Base-by-base conservation (phyloP, 768 basidiomycete genomes). In the Rhodocollybia butyracea region DNA sequence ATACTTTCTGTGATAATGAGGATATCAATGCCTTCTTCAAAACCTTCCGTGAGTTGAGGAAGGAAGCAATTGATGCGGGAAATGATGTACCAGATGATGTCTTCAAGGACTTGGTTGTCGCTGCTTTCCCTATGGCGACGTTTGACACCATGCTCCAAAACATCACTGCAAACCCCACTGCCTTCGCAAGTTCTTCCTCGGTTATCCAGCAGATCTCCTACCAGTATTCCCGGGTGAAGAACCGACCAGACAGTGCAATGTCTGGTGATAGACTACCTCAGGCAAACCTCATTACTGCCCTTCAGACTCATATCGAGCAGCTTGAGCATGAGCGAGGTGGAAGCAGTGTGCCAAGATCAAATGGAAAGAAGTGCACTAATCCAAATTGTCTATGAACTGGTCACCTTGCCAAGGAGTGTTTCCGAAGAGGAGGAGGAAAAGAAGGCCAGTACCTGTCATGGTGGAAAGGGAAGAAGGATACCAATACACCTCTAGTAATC, bases 61-160 rank as follows among this genome's bases (percentile, higher is more conserved):
- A 34, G 15, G 12, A 15, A 11, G 47, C 47, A 5, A 31, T 31
- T 21, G 47, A 50, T 10, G 30, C 29, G 30, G 47, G 47, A 8
- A 50, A 50, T 21, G 32, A 50, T 5, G 29, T 30, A 4, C 13
- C 22, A 15, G 47, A 50, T 34, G 8, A 5, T 21, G 13, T 21
- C 8, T 31, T 34, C 32, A 26, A 21, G 8, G 19, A 30, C 10
- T 7, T 50, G 5, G 13, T 50, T 17, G 29, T 50, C 3, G 47
- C 47, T 5, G 47, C 47, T 19, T 50, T 50, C 26, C 47, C 47
- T 6, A 36, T 4, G 4, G 24, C 22, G 7, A 22, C 27, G n/a
- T 50, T 50, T 19, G 29, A 50, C 26, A 50, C 47, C 7, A 50
- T 50, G 17, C 30, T 50, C 7, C 47, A 50, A 5, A 50, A 50